These are phyloP conservation scores for Closterium sp. DNA, from an alignment of 139 green algal genomes.

Conservation along the genomic window DNA sequence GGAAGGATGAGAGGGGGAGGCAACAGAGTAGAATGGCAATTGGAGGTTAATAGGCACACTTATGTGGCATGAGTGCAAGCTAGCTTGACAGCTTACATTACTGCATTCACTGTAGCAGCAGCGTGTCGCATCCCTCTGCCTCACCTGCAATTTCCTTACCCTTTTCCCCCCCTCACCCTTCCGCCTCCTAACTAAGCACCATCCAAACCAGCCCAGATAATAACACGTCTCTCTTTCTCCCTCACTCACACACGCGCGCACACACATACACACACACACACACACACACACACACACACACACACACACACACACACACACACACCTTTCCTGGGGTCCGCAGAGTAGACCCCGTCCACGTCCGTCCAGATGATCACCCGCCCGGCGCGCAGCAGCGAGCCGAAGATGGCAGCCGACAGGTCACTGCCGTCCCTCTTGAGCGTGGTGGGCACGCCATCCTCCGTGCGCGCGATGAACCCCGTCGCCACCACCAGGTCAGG, in stretches of 20 bases:
- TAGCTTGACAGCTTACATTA: too few relatives aligned
- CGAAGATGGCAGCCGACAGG: conserved; percentile 93
- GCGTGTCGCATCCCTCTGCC: too few relatives aligned
- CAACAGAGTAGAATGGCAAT: background rate
- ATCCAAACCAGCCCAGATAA: conserved; percentile 97
- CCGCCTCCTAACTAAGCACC: conserved; percentile 72
- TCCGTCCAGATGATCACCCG: conserved; percentile 98
- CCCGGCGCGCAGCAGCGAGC: conserved; percentile 71
- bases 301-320: too few relatives aligned
- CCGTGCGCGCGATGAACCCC: conserved; percentile 89
- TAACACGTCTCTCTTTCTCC: conserved; percentile 81
- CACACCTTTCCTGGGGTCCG: conserved; percentile 84
- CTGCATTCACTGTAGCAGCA: too few relatives aligned
- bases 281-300: background rate
- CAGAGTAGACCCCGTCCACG: conserved; percentile 92
- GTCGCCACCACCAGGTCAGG: conserved; percentile 48
- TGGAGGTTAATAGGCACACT: too few relatives aligned
- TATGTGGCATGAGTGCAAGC: too few relatives aligned
- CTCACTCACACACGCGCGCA: conserved; percentile 10
- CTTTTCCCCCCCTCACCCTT: too few relatives aligned
- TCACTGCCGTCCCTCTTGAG: conserved; percentile 88
- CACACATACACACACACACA: conserved; percentile 49
- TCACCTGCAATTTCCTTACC: too few relatives aligned
- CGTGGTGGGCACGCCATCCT: conserved; percentile 65
- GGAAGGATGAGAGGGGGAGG: background rate